Evolutionary conservation across 1,284 basidiomycete genomes (phyloP).

Genomic region (Moesziomyces sp.): DNA sequence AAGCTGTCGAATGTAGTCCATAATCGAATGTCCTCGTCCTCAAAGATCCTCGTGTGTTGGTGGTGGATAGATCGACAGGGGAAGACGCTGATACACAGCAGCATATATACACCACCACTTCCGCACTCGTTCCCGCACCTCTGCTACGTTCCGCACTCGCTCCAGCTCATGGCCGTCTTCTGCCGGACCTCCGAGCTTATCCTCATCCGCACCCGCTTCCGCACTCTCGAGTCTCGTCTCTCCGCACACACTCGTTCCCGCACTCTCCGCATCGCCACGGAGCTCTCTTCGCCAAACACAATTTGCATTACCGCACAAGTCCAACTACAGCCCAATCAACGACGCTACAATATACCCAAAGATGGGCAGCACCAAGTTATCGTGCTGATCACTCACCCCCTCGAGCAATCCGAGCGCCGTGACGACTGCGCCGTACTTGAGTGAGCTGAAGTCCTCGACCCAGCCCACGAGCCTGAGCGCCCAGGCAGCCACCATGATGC

Average conservation of each 20-base stretch:
- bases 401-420: slow-evolving; percentile 58
- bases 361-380: slow-evolving; percentile 65
- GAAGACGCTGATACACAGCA: background rate
- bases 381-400: slow-evolving; percentile 65
- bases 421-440: slow-evolving; percentile 38
- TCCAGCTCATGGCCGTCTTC: background rate
- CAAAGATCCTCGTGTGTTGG: background rate
- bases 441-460: slow-evolving; percentile 46
- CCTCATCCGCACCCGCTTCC: slow-evolving; percentile 2
- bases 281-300: background rate
- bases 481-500: slow-evolving; percentile 78
- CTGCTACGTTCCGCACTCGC: background rate
- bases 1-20: slow-evolving; percentile 6
- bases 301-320: slow-evolving; percentile 1
- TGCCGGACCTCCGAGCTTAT: no score
- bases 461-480: slow-evolving; percentile 76
- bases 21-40: background rate
- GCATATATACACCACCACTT: slow-evolving; percentile 4
- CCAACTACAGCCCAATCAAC: slow-evolving; percentile 43
- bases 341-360: slow-evolving; percentile 54
- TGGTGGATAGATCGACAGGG: background rate
- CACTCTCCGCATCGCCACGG: no score
- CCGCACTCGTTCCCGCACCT: background rate
- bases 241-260: no score
- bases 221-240: background rate